phyloP scores from a whole-genome alignment of 140 eudicot genomes.

The Ambrosia hybrid region DNA sequence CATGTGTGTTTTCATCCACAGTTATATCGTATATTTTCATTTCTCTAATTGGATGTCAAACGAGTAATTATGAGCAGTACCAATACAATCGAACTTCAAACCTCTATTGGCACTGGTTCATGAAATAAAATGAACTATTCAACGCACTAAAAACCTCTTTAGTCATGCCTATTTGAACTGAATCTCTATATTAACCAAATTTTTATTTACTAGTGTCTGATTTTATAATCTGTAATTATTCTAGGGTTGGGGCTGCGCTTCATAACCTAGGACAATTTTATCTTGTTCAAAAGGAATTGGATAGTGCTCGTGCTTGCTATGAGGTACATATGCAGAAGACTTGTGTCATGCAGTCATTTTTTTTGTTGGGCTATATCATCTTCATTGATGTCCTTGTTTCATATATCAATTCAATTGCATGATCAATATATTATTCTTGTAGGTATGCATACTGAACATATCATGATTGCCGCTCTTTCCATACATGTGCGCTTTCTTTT shows the following conservation, averaged over 20 bases:
- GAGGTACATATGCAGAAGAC: constrained; percentile 54
- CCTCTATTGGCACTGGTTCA: no score
- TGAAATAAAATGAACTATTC: no score
- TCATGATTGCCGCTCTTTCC: not conserved
- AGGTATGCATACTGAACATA: constrained; percentile 11
- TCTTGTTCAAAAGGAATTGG: constrained; percentile 59
- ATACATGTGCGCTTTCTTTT: not conserved
- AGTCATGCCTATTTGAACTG: no score
- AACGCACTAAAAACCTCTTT: no score
- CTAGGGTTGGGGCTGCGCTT: constrained; percentile 94
- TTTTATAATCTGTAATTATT: not conserved
- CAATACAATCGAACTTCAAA: no score
- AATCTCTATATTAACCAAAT: not conserved
- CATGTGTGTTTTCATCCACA: no score
- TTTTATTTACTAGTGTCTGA: not conserved
- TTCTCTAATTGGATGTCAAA: no score
- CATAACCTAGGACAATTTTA: constrained; percentile 94
- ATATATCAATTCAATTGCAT: not conserved
- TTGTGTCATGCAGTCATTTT: not conserved
- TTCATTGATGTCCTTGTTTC: not conserved
- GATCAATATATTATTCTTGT: not conserved
- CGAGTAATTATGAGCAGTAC: no score
- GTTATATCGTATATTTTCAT: no score
- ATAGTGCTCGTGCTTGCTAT: constrained; percentile 67
- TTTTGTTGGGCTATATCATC: not conserved